These are phyloP conservation scores for Rosa hybrid DNA, from an alignment of 331 rosid genomes.

Conservation along the genomic window DNA sequence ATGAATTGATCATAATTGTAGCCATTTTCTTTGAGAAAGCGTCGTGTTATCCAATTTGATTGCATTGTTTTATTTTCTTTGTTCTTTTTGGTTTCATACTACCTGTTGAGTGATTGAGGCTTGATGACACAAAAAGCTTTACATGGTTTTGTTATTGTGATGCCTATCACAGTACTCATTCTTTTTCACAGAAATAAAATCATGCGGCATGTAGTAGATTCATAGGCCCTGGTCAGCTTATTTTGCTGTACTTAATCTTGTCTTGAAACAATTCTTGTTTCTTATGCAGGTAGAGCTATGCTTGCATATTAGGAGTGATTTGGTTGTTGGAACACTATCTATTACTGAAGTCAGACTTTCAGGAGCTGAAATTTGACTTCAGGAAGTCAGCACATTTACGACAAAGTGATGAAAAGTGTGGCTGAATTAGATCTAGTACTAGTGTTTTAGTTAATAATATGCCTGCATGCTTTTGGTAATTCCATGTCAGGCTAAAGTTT, in stretches of 20 bases:
- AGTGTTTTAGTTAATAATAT: conserved; percentile 4
- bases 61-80: background rate
- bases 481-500: background rate
- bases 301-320: conserved; percentile 10
- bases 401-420: conserved; percentile 3
- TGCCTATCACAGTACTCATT: background rate
- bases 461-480: conserved; percentile 1
- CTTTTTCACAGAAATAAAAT: background rate
- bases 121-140: background rate
- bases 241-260: conserved; percentile 2
- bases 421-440: conserved; percentile 9
- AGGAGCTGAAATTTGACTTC: conserved; percentile 13
- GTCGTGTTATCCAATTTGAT: background rate
- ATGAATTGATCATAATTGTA: background rate
- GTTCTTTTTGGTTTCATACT: background rate
- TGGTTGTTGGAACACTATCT: background rate
- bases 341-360: background rate
- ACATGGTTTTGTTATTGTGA: background rate
- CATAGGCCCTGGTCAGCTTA: background rate
- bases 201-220: background rate
- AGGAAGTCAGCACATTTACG: background rate
- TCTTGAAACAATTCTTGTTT: background rate
- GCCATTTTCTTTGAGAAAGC: background rate
- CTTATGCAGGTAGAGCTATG: conserved; percentile 24
- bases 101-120: background rate